Conservation (phyloP, 2,329 filamentous ascomycete species). For the Ophiocordyceps camponoti-floridani region DNA sequence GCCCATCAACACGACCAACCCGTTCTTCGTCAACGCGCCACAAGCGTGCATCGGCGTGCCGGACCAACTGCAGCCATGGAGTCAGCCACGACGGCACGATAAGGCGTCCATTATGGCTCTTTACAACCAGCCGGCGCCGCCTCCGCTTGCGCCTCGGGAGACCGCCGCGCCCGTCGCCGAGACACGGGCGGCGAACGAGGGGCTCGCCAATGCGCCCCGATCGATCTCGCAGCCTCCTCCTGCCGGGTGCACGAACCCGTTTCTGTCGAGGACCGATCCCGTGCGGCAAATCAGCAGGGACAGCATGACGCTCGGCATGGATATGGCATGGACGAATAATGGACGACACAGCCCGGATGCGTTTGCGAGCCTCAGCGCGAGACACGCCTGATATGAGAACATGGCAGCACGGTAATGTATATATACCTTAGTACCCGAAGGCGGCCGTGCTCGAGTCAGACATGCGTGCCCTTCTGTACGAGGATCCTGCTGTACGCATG, state of each 20-base stretch:
- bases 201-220: constrained; percentile 9
- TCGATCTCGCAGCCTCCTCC: constrained; percentile 15
- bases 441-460: background rate
- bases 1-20: constrained; percentile 13
- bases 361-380: constrained; percentile 56
- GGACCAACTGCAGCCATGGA: constrained; percentile 15
- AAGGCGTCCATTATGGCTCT: constrained; percentile 62
- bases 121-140: constrained; percentile 37
- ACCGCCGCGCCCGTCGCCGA: constrained; percentile 9
- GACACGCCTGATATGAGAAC: constrained; percentile 21
- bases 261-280: constrained; percentile 29
- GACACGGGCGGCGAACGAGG: constrained; percentile 8
- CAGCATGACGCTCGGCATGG: constrained; percentile 48
- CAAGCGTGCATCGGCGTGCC: constrained; percentile 6
- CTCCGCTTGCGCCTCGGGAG: constrained; percentile 5
- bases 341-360: constrained; percentile 66
- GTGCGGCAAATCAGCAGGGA: constrained; percentile 39
- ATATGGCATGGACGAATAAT: constrained; percentile 41
- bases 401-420: constrained; percentile 6
- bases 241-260: constrained; percentile 39
- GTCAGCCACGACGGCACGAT: constrained; percentile 35
- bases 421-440: background rate
- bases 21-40: constrained; percentile 16
- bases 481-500: too few species aligned
- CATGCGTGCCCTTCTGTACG: background rate